These are phyloP conservation scores for Xylaria intraflava DNA, from an alignment of 495 filamentous ascomycete species.

Conservation along the genomic window DNA sequence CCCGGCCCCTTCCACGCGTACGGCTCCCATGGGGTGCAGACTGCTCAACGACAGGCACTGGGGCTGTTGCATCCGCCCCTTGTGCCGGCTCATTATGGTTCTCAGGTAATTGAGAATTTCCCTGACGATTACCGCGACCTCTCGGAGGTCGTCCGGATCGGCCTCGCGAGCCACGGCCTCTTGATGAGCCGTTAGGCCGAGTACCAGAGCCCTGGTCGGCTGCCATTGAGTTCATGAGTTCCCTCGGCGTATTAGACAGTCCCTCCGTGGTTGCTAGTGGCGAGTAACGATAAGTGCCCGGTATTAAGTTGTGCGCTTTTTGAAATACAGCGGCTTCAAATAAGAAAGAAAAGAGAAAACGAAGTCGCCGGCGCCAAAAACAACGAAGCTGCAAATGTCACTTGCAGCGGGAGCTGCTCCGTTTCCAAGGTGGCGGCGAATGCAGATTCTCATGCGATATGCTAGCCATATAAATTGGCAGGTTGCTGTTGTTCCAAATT, in stretches of 20 bases:
- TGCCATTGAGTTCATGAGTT: constrained; percentile 10
- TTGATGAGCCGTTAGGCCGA: constrained; percentile 3
- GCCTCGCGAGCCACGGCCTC: constrained; percentile 7
- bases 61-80: neutral
- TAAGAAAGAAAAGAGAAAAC: neutral
- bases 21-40: neutral
- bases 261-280: too few relatives aligned
- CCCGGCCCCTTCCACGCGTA: constrained; percentile 17
- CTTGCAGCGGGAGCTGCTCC: neutral
- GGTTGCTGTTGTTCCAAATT: too few relatives aligned
- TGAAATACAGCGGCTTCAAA: constrained; percentile 51
- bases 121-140: constrained; percentile 25
- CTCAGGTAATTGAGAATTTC: constrained; percentile 6
- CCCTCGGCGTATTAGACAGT: neutral
- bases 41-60: neutral
- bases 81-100: constrained; percentile 2
- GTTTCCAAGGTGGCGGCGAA: neutral
- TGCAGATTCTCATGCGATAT: too few relatives aligned
- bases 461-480: too few relatives aligned
- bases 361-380: neutral
- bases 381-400: neutral
- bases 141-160: constrained; percentile 1
- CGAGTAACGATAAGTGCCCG: too few relatives aligned
- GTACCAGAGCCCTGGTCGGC: constrained; percentile 3
- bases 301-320: constrained; percentile 45